Evolutionary conservation across 768 basidiomycete genomes (phyloP), one percentile per base, ranked within the genome.

Genomic region (Mycena filopes): DNA sequence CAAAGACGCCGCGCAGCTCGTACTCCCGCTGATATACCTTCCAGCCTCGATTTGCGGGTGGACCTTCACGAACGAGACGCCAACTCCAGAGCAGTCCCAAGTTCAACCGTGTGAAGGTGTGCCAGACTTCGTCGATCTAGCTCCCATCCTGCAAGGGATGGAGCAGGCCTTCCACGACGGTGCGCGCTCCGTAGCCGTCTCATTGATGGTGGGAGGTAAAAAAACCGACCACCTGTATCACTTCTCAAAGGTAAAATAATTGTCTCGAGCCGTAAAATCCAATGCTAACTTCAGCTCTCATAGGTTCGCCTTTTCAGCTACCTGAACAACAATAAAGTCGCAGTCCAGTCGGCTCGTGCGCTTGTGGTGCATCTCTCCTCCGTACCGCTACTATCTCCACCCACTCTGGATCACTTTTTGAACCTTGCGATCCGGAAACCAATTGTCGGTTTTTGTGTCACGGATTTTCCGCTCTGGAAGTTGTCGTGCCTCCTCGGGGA

Each of bases 401-500:
- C 23, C 25, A 20, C 8, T 1, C 29, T 55, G 54, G 41, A 40
- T 21, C 13, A 9, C 9, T 40, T 53, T 53, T 40, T 53, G 2
- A 23, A 53, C 51, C 51, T 53, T 53, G n/a, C 33, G 13, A 51
- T 51, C 48, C 23, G 48, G 41, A 8, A 4, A 8, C 57, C 57
- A 23, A 50, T 60, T 26, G 43, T 41, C 21, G 59, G 59, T 4
- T 53, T 60, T 41, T 33, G 16, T 47, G 60, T 54, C 0, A 47
- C 51, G 0, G 33, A 33, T 2, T 54, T 61, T 41, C 54, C 54
- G 2, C 47, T 63, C 11, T 63, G 46, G 54, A 63, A 55, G 18
- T 31, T 64, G 15, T 51, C 49, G 15, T 64, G 63, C 26, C 33
- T 64, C 1, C 63, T 64, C 6, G 29, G 55, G 2, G 63, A 64